These are phyloP conservation scores for Globisporangium nunn DNA, from an alignment of 352 stramenopile species.

Conservation along the genomic window DNA sequence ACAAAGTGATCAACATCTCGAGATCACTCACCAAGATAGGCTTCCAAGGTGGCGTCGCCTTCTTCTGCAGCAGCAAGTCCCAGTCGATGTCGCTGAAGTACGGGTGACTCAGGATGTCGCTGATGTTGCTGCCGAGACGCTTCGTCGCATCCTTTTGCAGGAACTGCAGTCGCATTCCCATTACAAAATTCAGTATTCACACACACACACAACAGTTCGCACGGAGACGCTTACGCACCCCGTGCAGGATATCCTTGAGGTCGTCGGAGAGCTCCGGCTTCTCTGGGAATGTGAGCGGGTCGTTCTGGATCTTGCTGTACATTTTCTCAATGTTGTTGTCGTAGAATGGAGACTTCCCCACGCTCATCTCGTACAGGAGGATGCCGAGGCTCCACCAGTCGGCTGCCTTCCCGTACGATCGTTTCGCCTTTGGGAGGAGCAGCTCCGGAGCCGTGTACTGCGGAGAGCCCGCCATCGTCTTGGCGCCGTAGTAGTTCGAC, in stretches of 20 bases:
- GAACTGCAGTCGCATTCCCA: constrained; percentile 27
- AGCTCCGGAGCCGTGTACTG: constrained; percentile 86
- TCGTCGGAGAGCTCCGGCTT: constrained; percentile 62
- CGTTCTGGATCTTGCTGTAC: constrained; percentile 90
- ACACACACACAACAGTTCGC: not conserved
- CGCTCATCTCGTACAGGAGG: constrained; percentile 91
- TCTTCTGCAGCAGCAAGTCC: constrained; percentile 80
- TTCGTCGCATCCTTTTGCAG: constrained; percentile 85
- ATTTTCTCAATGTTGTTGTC: constrained; percentile 92
- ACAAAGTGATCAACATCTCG: not conserved
- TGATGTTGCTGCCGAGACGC: constrained; percentile 83
- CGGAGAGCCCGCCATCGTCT: constrained; percentile 84
- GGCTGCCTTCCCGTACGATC: constrained; percentile 82
- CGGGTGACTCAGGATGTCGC: constrained; percentile 75
- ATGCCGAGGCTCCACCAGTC: constrained; percentile 90
- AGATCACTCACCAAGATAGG: constrained; percentile 54
- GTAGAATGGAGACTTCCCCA: constrained; percentile 91
- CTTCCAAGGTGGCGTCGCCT: constrained; percentile 83
- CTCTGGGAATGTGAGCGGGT: constrained; percentile 71
- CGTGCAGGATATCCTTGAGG: constrained; percentile 73
- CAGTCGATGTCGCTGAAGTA: constrained; percentile 81
- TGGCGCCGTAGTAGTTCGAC: constrained; percentile 82
- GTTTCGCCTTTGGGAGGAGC: constrained; percentile 77
- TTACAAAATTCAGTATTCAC: not conserved
- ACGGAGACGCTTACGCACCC: constrained; percentile 21